Evolutionary conservation across 1,139 yeast species (phyloP), one percentile per base, ranked within the genome.

Genomic region (Yamadazyma kanchanaburiensis): DNA sequence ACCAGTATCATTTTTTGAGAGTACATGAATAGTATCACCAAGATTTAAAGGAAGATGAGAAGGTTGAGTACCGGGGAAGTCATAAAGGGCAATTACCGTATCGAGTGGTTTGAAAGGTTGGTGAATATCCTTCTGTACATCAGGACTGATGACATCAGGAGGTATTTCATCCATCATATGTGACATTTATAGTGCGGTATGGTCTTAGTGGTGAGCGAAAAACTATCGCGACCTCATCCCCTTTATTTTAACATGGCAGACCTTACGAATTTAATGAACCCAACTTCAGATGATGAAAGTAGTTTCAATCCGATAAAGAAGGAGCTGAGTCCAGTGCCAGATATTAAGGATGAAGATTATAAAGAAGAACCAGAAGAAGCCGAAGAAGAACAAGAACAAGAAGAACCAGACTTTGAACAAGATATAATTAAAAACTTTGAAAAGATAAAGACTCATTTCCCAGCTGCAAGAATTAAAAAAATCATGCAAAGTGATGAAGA

Each of bases 401-500:
- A 60, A 35, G 34, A 22, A 4, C 40, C 44, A 25, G 46, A 55
- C 2, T 45, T 61, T 4, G 61, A 60, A 34, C 53, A 56, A 25
- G 58, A 52, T 25, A 58, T 64, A 26, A 43, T 58, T 27, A 42
- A 45, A 12, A 55, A 61, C 25, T 68, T 66, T 35, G 78, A 70
- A 26, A 63, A 64, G 39, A 84, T 89, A 49, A 87, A 86, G 58
- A 89, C 97, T 27, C 95, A 91, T 51, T 89, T 91, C 62, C 98
- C 98, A 4, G 94, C 95, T 29, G 98, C 98, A 3, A 75, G 97
- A 40, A 89, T 91, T 53, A 91, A 91, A 64, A 85, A 94, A 51
- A 77, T 91, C 35, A 89, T 91, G 96, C 98, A 91, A 54, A 82
- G 95, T 30, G 99, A 91, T 56, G 98, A 91, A 46, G 99, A 91